Percentiles rank a stretch among this genome's conserved stretches.
These are phyloP conservation scores for Diaporthe citriasiana DNA, from an alignment of 2,329 filamentous ascomycete genomes.

Conservation along the genomic window DNA sequence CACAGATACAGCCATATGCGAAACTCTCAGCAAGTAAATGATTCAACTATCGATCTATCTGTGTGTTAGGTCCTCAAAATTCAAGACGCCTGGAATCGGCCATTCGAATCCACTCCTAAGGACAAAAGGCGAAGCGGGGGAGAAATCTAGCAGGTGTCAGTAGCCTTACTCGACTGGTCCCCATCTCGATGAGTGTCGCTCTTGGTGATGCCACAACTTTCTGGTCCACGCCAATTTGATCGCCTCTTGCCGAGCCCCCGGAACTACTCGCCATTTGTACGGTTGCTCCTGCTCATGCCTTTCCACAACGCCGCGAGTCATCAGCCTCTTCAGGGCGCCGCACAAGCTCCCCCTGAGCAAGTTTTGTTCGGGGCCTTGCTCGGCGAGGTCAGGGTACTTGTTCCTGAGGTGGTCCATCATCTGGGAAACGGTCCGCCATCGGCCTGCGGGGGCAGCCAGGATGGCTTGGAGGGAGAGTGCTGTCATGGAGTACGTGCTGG, in stretches of 20 bases:
- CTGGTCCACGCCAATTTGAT: background rate
- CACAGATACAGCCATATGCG: background rate
- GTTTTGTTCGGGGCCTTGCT: no score
- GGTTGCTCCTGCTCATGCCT: no score
- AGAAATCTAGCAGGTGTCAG: background rate
- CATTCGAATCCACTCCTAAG: background rate
- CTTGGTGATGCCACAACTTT: no score
- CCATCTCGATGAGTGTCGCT: no score
- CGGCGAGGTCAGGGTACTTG: background rate
- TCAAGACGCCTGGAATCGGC: background rate
- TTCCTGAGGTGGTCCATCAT: background rate
- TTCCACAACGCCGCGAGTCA: background rate
- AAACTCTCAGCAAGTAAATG: background rate
- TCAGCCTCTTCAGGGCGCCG: no score
- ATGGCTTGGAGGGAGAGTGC: background rate
- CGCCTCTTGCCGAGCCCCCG: background rate
- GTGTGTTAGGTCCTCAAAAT: background rate
- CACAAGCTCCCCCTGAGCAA: no score
- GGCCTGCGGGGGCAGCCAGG: background rate
- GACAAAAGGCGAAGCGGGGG: background rate
- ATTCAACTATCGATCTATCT: background rate
- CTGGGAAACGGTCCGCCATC: background rate
- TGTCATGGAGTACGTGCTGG: background rate
- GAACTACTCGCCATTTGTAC: background rate
- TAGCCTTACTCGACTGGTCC: no score